These are phyloP conservation scores for Reticulascus tulasneorum DNA, from an alignment of 2,329 filamentous ascomycete species.

Conservation along the genomic window DNA sequence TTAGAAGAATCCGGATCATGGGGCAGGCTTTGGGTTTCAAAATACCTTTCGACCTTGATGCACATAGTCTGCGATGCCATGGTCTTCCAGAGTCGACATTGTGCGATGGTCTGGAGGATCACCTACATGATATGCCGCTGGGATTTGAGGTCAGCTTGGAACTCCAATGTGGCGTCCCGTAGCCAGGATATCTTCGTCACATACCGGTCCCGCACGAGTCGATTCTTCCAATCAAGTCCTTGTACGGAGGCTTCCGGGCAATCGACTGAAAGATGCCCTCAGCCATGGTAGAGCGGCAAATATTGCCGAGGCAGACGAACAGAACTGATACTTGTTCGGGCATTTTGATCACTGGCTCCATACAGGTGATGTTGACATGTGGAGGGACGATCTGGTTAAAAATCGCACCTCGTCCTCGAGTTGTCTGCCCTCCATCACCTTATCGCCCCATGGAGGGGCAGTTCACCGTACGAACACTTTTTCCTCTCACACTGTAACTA, in stretches of 20 bases:
- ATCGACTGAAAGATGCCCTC: conserved; percentile 85
- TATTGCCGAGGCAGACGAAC: conserved; percentile 96
- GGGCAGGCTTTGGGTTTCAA: background rate
- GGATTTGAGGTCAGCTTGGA: background rate
- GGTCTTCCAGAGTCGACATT: conserved; percentile 67
- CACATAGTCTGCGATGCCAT: conserved; percentile 73
- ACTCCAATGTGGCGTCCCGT: too few species aligned
- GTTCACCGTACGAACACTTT: too few species aligned
- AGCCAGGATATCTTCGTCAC: conserved; percentile 14
- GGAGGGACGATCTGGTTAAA: too few species aligned
- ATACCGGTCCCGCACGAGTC: conserved; percentile 83
- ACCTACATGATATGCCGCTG: conserved; percentile 77
- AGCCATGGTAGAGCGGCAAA: conserved; percentile 91
- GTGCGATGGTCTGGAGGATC: conserved; percentile 78
- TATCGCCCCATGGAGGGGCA: too few species aligned
- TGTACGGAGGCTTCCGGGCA: conserved; percentile 56
- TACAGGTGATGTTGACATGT: too few species aligned
- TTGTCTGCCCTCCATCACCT: too few species aligned
- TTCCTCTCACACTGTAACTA: too few species aligned
- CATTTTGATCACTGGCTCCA: conserved; percentile 28
- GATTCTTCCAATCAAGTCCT: conserved; percentile 59
- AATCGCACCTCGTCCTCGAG: too few species aligned
- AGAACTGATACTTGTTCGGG: conserved; percentile 63
- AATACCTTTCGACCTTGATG: conserved; percentile 76
- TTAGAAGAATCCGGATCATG: conserved; percentile 2